phyloP scores from a whole-genome alignment of 805 yeast genomes.

The Soucietia sequanensis region DNA sequence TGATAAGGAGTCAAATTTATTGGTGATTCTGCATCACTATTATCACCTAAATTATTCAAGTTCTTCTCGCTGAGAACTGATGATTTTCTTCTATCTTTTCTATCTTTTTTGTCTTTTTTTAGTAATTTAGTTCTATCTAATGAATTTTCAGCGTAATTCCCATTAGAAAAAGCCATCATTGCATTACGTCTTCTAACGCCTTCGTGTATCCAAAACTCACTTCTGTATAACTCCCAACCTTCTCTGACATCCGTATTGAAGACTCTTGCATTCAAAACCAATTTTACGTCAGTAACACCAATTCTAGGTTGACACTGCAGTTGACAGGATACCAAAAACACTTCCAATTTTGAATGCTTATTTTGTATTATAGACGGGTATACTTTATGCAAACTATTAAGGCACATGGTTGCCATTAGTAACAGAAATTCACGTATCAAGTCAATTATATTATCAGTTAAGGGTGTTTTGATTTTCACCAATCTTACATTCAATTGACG shows the following conservation, averaged over 20 bases:
- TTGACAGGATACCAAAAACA: slow-evolving; percentile 38
- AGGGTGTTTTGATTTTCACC: slow-evolving; percentile 54
- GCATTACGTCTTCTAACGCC: slow-evolving; percentile 56
- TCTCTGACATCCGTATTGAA: slow-evolving; percentile 83
- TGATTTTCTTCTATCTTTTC: slow-evolving; percentile 37
- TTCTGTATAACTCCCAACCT: slow-evolving; percentile 92
- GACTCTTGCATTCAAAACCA: slow-evolving; percentile 76
- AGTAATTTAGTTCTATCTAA: slow-evolving; percentile 26
- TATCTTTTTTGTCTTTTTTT: slow-evolving; percentile 38
- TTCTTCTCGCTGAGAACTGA: slow-evolving; percentile 3
- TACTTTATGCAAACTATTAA: slow-evolving; percentile 31
- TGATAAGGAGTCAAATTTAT: no score
- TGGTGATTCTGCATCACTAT: no score
- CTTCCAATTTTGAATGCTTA: slow-evolving; percentile 32
- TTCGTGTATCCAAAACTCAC: slow-evolving; percentile 90
- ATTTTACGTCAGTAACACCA: slow-evolving; percentile 74
- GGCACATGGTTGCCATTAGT: slow-evolving; percentile 25
- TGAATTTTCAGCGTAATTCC: slow-evolving; percentile 8
- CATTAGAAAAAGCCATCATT: slow-evolving; percentile 29
- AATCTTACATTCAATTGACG: slow-evolving; percentile 78
- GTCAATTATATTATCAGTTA: slow-evolving; percentile 33
- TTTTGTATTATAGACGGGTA: slow-evolving; percentile 32
- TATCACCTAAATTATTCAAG: no score
- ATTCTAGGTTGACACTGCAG: slow-evolving; percentile 56
- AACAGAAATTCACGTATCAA: slow-evolving; percentile 36